A percentile compares a stretch with the other conserved stretches of the same genome.
Evolutionary conservation across 805 yeast genomes (phyloP).

Genomic region (Candida nemodendra): DNA sequence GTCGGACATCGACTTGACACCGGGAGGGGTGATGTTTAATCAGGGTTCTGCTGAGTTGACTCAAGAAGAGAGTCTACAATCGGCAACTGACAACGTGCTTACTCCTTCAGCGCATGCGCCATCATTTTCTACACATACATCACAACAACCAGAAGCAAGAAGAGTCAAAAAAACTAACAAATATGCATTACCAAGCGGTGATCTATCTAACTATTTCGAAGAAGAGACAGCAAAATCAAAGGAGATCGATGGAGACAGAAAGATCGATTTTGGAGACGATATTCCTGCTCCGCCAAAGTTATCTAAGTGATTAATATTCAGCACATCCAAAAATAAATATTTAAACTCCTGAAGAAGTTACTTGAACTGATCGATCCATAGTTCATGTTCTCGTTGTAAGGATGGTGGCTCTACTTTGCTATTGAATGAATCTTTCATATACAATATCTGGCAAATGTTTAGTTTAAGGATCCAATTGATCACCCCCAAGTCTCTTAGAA

Average conservation of each 20-base stretch:
- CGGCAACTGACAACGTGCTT: constrained; percentile 17
- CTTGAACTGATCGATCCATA: constrained; percentile 27
- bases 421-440: constrained; percentile 58
- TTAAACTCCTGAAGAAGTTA: no score
- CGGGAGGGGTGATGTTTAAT: constrained; percentile 25
- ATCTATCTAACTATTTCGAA: constrained; percentile 39
- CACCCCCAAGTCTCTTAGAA: constrained; percentile 66
- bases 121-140: constrained; percentile 12
- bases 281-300: constrained; percentile 39
- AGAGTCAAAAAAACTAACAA: constrained; percentile 16
- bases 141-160: constrained; percentile 12
- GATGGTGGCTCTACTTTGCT: constrained; percentile 10
- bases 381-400: constrained; percentile 22
- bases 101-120: constrained; percentile 26
- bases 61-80: constrained; percentile 1
- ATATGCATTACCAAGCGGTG: constrained; percentile 19
- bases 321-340: no score
- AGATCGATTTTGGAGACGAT: constrained; percentile 17
- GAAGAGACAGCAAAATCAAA: constrained; percentile 42
- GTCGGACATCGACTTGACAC: constrained; percentile 21
- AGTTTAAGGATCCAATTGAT: constrained; percentile 62
- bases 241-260: constrained; percentile 35
- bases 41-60: constrained; percentile 1
- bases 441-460: constrained; percentile 49
- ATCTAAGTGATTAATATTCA: background rate